A percentile compares a stretch with the other conserved stretches of the same genome.
Evolutionary conservation across 2,329 filamentous ascomycete species (phyloP).

Genomic region (Fusarium nelsonii): DNA sequence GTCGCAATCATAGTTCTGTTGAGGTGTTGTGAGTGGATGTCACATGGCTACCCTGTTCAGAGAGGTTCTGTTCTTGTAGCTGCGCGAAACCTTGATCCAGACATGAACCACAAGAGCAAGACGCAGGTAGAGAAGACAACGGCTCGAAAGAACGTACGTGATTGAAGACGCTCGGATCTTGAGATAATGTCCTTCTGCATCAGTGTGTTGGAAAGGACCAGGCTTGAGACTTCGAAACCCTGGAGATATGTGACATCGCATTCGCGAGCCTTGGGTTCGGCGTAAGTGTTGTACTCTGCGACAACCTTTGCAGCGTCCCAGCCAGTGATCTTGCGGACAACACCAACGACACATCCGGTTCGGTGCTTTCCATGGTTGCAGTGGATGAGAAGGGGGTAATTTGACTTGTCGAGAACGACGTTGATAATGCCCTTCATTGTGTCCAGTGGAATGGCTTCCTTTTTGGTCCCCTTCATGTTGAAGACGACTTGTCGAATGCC

Average conservation of each 20-base stretch:
- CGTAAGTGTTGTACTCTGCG: slow-evolving; percentile 79
- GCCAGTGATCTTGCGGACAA: slow-evolving; percentile 78
- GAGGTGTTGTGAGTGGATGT: not conserved
- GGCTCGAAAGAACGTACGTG: slow-evolving; percentile 57
- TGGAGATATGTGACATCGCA: slow-evolving; percentile 71
- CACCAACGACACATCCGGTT: slow-evolving; percentile 88
- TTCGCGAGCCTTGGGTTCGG: slow-evolving; percentile 70
- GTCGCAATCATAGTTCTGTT: not conserved
- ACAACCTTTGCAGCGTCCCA: slow-evolving; percentile 74
- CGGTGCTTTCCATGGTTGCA: slow-evolving; percentile 97
- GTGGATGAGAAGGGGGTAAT: slow-evolving; percentile 87
- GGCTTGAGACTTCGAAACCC: slow-evolving; percentile 60
- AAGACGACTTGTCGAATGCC: slow-evolving; percentile 80
- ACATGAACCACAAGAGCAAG: slow-evolving; percentile 59
- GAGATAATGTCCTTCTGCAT: slow-evolving; percentile 11
- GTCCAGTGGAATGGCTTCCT: slow-evolving; percentile 73
- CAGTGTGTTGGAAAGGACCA: slow-evolving; percentile 39
- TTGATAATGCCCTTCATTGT: slow-evolving; percentile 79
- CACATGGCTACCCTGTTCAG: slow-evolving; percentile 4
- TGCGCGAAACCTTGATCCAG: slow-evolving; percentile 51
- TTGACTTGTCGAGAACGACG: slow-evolving; percentile 76
- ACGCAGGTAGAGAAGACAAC: slow-evolving; percentile 59
- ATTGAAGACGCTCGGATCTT: slow-evolving; percentile 44
- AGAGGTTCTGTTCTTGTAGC: slow-evolving; percentile 29
- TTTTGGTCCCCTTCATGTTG: slow-evolving; percentile 90